These are phyloP conservation scores for Arctium minus DNA, from an alignment of 129 eudicot genomes.

Conservation along the genomic window DNA sequence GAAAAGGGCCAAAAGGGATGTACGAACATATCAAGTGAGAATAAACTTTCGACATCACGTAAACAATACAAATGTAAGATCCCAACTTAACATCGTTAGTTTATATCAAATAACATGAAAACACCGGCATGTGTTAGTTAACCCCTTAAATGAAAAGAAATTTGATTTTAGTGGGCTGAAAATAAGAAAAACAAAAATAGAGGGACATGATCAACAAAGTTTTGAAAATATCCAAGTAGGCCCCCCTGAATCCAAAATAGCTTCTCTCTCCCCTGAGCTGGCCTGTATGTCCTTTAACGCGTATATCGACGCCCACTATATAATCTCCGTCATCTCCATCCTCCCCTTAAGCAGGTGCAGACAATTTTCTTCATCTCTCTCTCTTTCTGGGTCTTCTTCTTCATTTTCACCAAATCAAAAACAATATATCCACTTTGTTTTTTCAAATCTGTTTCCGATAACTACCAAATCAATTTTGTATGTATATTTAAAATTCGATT, in stretches of 20 bases:
- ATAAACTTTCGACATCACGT: too few relatives aligned
- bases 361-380: slow-evolving; percentile 10
- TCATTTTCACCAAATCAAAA: background rate
- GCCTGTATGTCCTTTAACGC: slow-evolving; percentile 27
- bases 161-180: background rate
- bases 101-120: too few relatives aligned
- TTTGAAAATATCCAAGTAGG: background rate
- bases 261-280: slow-evolving; percentile 5
- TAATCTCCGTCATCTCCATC: slow-evolving; percentile 27
- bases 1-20: too few relatives aligned
- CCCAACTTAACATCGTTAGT: too few relatives aligned
- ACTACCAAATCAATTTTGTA: background rate
- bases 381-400: background rate
- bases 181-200: background rate
- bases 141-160: background rate
- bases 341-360: slow-evolving; percentile 46
- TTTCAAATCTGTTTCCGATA: background rate
- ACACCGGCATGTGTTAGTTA: background rate
- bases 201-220: background rate
- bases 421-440: background rate
- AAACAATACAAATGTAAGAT: too few relatives aligned
- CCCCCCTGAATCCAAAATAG: background rate
- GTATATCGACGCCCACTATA: slow-evolving; percentile 37
- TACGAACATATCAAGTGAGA: too few relatives aligned
- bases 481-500: background rate